phyloP scores from a whole-genome alignment of 805 yeast genomes.

The Komagataella pastoris region DNA sequence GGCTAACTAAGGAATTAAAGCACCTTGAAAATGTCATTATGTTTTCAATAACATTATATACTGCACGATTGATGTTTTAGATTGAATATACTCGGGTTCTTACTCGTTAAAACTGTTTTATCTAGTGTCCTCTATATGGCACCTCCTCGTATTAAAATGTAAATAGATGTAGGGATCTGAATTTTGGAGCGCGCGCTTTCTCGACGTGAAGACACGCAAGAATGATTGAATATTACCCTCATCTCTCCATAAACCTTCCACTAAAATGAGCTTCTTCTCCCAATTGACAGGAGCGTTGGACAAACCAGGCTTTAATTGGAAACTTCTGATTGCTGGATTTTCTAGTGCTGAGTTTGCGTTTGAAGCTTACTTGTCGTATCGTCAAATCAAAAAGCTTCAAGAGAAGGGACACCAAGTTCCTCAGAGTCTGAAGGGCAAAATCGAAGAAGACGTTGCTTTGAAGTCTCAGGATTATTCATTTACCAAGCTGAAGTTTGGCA shows the following conservation, averaged over 20 bases:
- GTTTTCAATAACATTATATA: not conserved
- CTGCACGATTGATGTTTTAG: not conserved
- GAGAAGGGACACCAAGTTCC: slow-evolving; percentile 41
- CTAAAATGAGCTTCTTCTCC: not conserved
- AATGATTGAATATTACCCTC: not conserved
- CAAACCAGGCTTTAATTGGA: slow-evolving; percentile 68
- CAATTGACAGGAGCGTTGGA: slow-evolving; percentile 26
- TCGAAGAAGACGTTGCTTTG: slow-evolving; percentile 58
- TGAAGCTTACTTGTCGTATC: slow-evolving; percentile 57
- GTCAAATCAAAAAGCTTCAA: slow-evolving; percentile 63
- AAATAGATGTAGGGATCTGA: too few species aligned
- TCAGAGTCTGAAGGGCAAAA: slow-evolving; percentile 48
- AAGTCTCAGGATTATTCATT: slow-evolving; percentile 70
- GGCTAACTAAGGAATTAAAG: slow-evolving; percentile 35
- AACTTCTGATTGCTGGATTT: slow-evolving; percentile 56
- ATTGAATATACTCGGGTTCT: not conserved
- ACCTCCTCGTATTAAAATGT: too few species aligned
- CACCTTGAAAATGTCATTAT: not conserved
- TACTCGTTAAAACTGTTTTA: not conserved
- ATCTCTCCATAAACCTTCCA: not conserved
- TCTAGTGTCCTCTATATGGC: too few species aligned
- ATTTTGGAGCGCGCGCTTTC: not conserved
- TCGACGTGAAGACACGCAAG: not conserved
- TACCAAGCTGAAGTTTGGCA: slow-evolving; percentile 62
- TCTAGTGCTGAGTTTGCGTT: slow-evolving; percentile 64